phyloP scores from a whole-genome alignment of 768 basidiomycete species.

The Boletus vermiculosoides region DNA sequence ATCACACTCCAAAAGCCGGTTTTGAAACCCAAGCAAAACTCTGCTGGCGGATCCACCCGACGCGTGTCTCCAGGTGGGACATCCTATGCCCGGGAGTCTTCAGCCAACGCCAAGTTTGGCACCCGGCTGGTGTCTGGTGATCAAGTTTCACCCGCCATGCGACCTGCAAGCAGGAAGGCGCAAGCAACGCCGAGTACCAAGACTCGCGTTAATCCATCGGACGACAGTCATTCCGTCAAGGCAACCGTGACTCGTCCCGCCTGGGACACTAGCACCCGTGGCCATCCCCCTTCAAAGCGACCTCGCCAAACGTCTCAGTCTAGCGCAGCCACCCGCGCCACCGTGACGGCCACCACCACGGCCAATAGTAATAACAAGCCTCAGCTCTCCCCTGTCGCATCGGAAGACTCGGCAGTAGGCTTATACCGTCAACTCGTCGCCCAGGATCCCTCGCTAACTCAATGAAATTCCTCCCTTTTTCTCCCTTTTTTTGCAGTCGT shows the following conservation, averaged over 20 bases:
- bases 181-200: constrained; percentile 42
- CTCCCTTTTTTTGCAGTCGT: constrained; percentile 4
- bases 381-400: constrained; percentile 67
- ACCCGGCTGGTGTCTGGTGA: constrained; percentile 73
- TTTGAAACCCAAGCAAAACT: constrained; percentile 45
- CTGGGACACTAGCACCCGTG: constrained; percentile 66
- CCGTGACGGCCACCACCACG: constrained; percentile 29
- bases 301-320: constrained; percentile 72
- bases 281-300: constrained; percentile 49
- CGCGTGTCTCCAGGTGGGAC: constrained; percentile 43
- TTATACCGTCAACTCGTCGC: constrained; percentile 80
- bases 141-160: constrained; percentile 36
- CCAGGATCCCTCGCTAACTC: constrained; percentile 67
- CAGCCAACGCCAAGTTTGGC: constrained; percentile 92
- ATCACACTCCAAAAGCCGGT: constrained; percentile 81
- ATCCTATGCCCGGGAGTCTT: constrained; percentile 75
- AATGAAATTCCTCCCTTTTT: constrained; percentile 19
- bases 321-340: constrained; percentile 52
- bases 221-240: constrained; percentile 65
- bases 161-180: constrained; percentile 66
- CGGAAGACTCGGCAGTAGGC: constrained; percentile 75
- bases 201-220: constrained; percentile 49
- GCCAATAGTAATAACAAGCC: constrained; percentile 33
- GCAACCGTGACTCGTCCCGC: constrained; percentile 74
- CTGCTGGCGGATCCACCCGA: constrained; percentile 36